phyloP scores from a whole-genome alignment of 768 basidiomycete genomes.

The Rhizopogon roseolus region DNA sequence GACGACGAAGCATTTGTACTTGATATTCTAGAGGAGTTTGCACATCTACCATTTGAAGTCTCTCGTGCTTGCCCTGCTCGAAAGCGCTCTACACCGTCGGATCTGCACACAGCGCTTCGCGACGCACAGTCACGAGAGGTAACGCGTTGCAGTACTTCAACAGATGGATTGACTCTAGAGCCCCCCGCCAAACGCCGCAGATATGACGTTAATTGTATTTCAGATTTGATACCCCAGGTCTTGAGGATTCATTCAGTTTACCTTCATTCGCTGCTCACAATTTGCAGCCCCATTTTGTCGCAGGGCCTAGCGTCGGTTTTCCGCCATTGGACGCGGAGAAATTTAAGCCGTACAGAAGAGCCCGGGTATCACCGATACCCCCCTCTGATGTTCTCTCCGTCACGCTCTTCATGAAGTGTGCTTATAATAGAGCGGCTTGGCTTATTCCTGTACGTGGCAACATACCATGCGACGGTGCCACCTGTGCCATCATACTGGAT shows the following conservation, averaged over 20 bases:
- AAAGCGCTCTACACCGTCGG: not conserved
- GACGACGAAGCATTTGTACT: conserved; percentile 34
- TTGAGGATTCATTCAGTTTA: conserved; percentile 8
- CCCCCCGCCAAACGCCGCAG: conserved; percentile 28
- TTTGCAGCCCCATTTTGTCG: conserved; percentile 20
- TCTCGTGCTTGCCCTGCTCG: not conserved
- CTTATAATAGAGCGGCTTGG: conserved; percentile 47
- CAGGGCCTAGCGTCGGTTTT: conserved; percentile 10
- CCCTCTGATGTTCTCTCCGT: conserved; percentile 30
- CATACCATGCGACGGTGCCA: conserved; percentile 43
- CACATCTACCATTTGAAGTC: not conserved
- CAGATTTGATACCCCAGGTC: conserved; percentile 43
- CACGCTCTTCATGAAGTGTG: conserved; percentile 18
- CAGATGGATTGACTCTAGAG: not conserved
- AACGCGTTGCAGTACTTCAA: conserved; percentile 1
- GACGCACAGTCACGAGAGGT: conserved; percentile 1
- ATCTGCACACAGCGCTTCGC: not conserved
- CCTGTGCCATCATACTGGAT: conserved; percentile 38
- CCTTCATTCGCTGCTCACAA: conserved; percentile 7
- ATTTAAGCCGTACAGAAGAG: conserved; percentile 30
- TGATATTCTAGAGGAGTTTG: conserved; percentile 40
- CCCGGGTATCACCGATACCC: conserved; percentile 31
- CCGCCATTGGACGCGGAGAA: conserved; percentile 14
- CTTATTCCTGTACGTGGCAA: conserved; percentile 52
- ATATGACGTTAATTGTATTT: conserved; percentile 30